Conservation (phyloP, 2,329 filamentous ascomycete genomes). For the Calonectria naviculata region DNA sequence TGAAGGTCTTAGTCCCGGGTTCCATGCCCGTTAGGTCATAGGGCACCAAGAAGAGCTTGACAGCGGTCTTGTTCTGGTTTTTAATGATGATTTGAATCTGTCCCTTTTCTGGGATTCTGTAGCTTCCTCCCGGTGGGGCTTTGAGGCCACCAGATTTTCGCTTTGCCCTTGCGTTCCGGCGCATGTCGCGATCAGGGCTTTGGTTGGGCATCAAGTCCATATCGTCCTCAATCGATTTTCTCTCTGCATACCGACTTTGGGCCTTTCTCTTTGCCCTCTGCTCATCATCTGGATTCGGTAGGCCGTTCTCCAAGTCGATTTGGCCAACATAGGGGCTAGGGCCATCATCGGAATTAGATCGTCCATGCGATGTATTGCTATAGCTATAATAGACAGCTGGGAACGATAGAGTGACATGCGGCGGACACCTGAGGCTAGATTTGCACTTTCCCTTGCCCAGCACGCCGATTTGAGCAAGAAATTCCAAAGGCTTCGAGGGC, state of each 20-base stretch:
- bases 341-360: constrained; percentile 78
- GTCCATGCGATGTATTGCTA: constrained; percentile 72
- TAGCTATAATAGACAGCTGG: constrained; percentile 98
- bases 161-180: constrained; percentile 55
- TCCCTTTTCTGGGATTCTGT: constrained; percentile 92
- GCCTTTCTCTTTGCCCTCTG: constrained; percentile 60
- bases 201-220: constrained; percentile 34
- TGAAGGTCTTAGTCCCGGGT: constrained; percentile 93
- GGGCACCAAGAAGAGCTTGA: constrained; percentile 93
- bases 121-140: constrained; percentile 86
- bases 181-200: constrained; percentile 29
- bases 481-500: constrained; percentile 91
- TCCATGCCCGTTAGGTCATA: constrained; percentile 96
- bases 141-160: constrained; percentile 63
- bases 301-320: constrained; percentile 87
- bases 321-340: constrained; percentile 96
- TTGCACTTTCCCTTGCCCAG: constrained; percentile 92
- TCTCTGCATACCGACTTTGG: constrained; percentile 56
- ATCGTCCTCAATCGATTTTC: constrained; percentile 42
- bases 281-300: constrained; percentile 65
- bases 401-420: constrained; percentile 91
- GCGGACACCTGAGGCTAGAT: constrained; percentile 83
- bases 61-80: constrained; percentile 97
- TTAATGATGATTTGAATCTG: constrained; percentile 98
- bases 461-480: constrained; percentile 95